Conservation (phyloP, 164 flowering plant genomes). For the Protea cynaroides region DNA sequence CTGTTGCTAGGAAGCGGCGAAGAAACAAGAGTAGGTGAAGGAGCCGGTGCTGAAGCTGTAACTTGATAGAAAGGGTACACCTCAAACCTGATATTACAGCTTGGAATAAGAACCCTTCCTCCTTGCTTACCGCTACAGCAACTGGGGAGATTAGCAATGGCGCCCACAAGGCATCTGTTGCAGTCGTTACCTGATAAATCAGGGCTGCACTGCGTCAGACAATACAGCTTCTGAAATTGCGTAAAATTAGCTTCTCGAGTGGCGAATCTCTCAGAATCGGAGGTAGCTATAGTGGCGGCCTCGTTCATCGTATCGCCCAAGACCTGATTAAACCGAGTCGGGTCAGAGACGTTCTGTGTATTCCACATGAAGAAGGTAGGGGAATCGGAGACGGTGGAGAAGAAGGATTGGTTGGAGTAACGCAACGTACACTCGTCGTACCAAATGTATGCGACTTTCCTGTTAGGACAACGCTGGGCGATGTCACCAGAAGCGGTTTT, state of each 20-base stretch:
- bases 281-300: background rate
- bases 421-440: no score
- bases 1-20: background rate
- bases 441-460: no score
- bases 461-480: no score
- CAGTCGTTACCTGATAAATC: slow-evolving; percentile 13
- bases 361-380: no score
- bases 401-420: no score
- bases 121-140: slow-evolving; percentile 2
- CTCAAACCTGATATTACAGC: slow-evolving; percentile 14
- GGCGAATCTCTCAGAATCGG: background rate
- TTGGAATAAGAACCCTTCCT: background rate
- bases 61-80: background rate
- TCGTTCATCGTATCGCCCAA: background rate
- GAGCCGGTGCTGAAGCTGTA: background rate
- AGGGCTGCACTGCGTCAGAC: slow-evolving; percentile 16
- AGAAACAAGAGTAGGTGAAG: background rate
- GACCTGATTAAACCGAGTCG: no score
- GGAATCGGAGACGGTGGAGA: no score
- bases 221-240: background rate
- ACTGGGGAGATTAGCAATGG: background rate
- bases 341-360: no score
- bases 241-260: background rate
- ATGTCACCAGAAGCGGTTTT: background rate
- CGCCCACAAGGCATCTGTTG: background rate